These are phyloP conservation scores for Pholiota adiposa DNA, from an alignment of 1,284 basidiomycete species.

Conservation along the genomic window DNA sequence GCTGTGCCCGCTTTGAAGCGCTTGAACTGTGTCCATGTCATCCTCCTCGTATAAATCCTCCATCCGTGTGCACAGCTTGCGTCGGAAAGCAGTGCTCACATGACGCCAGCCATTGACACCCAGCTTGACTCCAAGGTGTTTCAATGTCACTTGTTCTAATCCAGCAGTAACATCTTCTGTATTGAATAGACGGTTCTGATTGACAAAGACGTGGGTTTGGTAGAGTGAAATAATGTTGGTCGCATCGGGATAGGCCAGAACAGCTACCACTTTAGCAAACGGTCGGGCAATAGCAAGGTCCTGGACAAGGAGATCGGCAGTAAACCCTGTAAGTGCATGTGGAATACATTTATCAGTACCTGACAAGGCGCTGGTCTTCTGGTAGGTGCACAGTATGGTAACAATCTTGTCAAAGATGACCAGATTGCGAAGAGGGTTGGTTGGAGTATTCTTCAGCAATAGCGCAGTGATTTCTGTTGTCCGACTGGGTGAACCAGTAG, in stretches of 20 bases:
- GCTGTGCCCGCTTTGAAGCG: slow-evolving; percentile 24
- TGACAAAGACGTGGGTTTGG: slow-evolving; percentile 22
- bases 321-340: slow-evolving; percentile 28
- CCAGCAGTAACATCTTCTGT: slow-evolving; percentile 20
- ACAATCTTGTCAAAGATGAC: background rate
- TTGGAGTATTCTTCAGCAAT: background rate
- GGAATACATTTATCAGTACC: slow-evolving; percentile 34
- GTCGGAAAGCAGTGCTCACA: slow-evolving; percentile 28
- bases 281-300: slow-evolving; percentile 28
- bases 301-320: slow-evolving; percentile 30
- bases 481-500: background rate
- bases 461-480: background rate
- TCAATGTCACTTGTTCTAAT: slow-evolving; percentile 13
- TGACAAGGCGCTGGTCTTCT: background rate
- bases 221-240: slow-evolving; percentile 15
- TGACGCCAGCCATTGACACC: slow-evolving; percentile 30
- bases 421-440: background rate
- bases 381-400: background rate
- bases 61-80: slow-evolving; percentile 15
- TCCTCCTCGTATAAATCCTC: slow-evolving; percentile 22
- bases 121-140: slow-evolving; percentile 12
- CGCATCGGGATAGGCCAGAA: background rate
- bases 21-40: slow-evolving; percentile 17
- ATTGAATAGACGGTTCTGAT: background rate
- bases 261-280: slow-evolving; percentile 27